Base-by-base conservation (phyloP, 2,329 filamentous ascomycete genomes). In the Lecanosticta acicola region DNA sequence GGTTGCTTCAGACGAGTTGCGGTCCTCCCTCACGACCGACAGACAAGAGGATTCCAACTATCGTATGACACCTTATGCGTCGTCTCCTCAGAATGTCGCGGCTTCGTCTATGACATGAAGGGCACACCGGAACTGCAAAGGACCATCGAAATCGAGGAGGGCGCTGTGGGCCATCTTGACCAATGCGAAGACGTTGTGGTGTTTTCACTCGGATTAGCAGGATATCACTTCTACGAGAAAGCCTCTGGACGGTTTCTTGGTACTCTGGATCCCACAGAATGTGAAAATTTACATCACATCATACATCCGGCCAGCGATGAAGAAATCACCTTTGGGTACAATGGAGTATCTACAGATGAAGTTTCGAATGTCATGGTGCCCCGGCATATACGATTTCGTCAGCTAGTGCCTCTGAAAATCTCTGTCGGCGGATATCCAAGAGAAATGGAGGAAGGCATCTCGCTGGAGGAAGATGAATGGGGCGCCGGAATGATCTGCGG, bases 11-110 rank as follows among this genome's bases (percentile, higher is more conserved):
- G 60, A 17, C 65, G 56, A 11, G 62, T 71, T 20, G 66, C 68
- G 1, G 51, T 70, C 2, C 53, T 74, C 39, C 56, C 66, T 16
- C 71, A 74, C 46, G 63, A 70, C 37, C 66, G 62, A 20, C 63
- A 69, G 54, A 73, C 68, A 1, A 60, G 71, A 58, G 71, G 71
- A 10, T 74, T 72, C 40, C 71, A 73, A 46, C 55, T 74, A 14
- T 68, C 66, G 1, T 66, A 66, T 48, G 59, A 64, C 48, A 71
- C 67, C 0, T 64, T 74, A 2, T 73, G 71, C 43, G 71, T 74
- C 5, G 71, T 72, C 0, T 73, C 71, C 0, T 68, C 60, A 11
- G 52, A 72, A 43, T 69, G 68, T 2, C 59, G 66, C 24, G 71
- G 69, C 1, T 73, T 71, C 51, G 69, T 74, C 1, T 74, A 73